Percentiles rank a stretch among this genome's conserved stretches.
Conservation (phyloP, 2,329 filamentous ascomycete genomes). For the Mycosphaerella sp. region DNA sequence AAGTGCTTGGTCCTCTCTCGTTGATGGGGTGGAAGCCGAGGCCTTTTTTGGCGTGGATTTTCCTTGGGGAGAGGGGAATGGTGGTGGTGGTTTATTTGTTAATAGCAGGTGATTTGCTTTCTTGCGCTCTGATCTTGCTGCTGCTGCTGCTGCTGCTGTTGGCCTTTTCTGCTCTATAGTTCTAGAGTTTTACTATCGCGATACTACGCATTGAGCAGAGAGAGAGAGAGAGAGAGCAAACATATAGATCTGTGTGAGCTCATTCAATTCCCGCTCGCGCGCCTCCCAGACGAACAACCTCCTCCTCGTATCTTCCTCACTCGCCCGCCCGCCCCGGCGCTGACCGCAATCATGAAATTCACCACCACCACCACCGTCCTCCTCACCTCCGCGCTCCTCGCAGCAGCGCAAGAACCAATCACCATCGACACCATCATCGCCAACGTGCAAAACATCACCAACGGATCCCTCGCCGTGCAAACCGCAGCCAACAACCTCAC, state of each 20-base stretch:
- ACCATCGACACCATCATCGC: constrained; percentile 12
- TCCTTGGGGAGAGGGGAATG: no score
- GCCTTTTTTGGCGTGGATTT: background rate
- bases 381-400: background rate
- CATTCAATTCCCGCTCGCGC: background rate
- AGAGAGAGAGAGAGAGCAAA: no score
- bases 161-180: background rate
- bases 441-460: constrained; percentile 13
- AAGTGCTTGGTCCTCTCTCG: background rate
- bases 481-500: constrained; percentile 1
- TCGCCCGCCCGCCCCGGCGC: background rate
- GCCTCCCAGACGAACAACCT: background rate
- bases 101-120: background rate
- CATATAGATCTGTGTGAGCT: background rate
- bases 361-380: background rate
- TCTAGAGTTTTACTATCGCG: background rate
- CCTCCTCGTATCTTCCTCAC: background rate
- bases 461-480: background rate
- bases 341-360: background rate
- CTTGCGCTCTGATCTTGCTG: background rate
- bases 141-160: background rate
- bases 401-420: background rate
- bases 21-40: background rate
- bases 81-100: background rate
- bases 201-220: background rate